Base-by-base conservation (phyloP, 768 basidiomycete species). In the Punctularia strigosozonata region DNA sequence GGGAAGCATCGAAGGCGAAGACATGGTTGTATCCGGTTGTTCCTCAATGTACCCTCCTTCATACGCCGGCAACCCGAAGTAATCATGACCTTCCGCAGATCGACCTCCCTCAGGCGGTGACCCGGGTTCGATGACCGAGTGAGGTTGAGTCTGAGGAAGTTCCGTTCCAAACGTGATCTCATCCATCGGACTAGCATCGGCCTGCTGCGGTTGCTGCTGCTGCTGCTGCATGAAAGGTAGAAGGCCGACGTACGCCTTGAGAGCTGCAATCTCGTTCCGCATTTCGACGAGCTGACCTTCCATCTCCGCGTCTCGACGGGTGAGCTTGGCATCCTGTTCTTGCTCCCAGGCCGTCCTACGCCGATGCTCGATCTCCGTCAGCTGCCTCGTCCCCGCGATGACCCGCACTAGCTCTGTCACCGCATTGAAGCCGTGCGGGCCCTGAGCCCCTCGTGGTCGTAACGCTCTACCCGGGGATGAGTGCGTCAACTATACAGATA, bases 331-430 rank as follows among this genome's bases (percentile, higher is more conserved):
- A 58, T 83, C 83, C 44, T 80, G 76, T 41, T 78, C 75, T 46
- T 69, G 63, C 48, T 86, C 83, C 81, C 83, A 85, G 25, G 62
- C 69, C 6, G 67, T 39, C 35, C 80, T 63, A 15, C 83, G 66
- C 45, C 62, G 70, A 26, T 63, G 60, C 45, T 85, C 83, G 14
- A 60, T 64, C 37, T 79, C 77, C 32, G 76, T 73, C 0, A 73
- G 70, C 23, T 80, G 71, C 45, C 65, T 66, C 1, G 74, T 75
- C 1, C 69, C 64, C n/a, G 65, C 54, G 5, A 80, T 55, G 37
- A 74, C 64, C n/a, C 73, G 69, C 40, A 76, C 52, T 25, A 83
- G 63, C 45, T 82, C 75, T 13, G 78, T 71, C 1, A 83, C 62
- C 3, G 71, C 65, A 43, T 67, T 60, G 6, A 63, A 41, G 30